Evolutionary conservation across 345 rosid genomes (phyloP).

Genomic region (Eutrema heterophyllum): DNA sequence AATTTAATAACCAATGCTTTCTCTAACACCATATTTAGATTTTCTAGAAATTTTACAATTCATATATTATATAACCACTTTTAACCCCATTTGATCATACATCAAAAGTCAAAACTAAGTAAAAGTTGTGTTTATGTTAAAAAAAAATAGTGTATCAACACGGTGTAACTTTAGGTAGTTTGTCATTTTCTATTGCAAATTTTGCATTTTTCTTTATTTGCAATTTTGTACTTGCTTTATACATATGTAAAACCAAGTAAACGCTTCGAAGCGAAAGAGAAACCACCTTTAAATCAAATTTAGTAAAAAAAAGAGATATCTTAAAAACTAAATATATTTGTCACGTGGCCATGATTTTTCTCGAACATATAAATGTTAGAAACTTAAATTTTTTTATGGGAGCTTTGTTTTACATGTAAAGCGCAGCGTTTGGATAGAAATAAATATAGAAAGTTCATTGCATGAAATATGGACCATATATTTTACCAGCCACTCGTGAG

Average conservation of each 20-base stretch:
- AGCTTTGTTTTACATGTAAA: neutral
- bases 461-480: neutral
- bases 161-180: neutral
- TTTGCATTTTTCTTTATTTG: neutral
- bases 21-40: neutral
- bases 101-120: constrained; percentile 6
- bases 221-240: neutral
- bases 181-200: neutral
- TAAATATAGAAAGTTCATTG: neutral
- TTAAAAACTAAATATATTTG: neutral
- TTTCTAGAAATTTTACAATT: neutral
- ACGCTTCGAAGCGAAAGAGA: neutral
- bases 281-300: neutral
- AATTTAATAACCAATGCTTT: neutral
- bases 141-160: neutral
- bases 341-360: neutral
- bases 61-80: neutral
- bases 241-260: neutral
- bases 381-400: neutral
- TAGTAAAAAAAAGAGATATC: too few relatives aligned
- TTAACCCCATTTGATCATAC: neutral
- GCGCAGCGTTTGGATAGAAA: neutral
- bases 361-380: neutral
- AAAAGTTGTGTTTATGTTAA: neutral
- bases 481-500: neutral